phyloP scores from a whole-genome alignment of 495 filamentous ascomycete species.

The Neurospora sp. region DNA sequence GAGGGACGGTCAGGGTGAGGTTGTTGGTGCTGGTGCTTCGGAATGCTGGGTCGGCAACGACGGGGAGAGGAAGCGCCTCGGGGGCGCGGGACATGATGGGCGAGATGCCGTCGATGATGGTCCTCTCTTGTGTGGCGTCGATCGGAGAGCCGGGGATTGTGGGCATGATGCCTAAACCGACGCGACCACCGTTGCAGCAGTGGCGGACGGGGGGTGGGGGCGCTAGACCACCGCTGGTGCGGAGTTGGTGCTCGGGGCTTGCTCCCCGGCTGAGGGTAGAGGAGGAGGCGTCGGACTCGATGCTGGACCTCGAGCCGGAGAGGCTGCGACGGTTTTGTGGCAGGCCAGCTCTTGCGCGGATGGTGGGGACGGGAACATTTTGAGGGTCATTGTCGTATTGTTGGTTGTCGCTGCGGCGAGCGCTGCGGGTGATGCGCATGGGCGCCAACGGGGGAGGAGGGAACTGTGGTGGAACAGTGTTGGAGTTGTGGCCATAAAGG shows the following conservation, averaged over 20 bases:
- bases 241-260: background rate
- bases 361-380: conserved; percentile 1
- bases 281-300: conserved; percentile 13
- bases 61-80: background rate
- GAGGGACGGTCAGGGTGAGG: background rate
- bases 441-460: conserved; percentile 23
- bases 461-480: conserved; percentile 11
- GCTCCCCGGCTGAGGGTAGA: conserved; percentile 3
- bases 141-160: conserved; percentile 14
- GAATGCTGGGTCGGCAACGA: background rate
- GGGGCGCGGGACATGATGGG: conserved; percentile 15
- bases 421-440: conserved; percentile 8
- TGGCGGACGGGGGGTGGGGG: background rate
- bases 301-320: conserved; percentile 7
- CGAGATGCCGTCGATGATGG: conserved; percentile 8
- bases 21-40: background rate
- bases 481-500: conserved; percentile 14
- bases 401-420: background rate
- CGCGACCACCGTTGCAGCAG: background rate
- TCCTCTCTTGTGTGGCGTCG: conserved; percentile 6
- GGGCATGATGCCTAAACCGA: conserved; percentile 3
- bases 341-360: conserved; percentile 1
- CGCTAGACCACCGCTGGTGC: background rate
- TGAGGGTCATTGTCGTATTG: background rate
- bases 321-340: conserved; percentile 3